Percentiles rank a stretch among this genome's conserved stretches.
These are phyloP conservation scores for Carallia brachiata DNA, from an alignment of 345 rosid genomes.

Conservation along the genomic window DNA sequence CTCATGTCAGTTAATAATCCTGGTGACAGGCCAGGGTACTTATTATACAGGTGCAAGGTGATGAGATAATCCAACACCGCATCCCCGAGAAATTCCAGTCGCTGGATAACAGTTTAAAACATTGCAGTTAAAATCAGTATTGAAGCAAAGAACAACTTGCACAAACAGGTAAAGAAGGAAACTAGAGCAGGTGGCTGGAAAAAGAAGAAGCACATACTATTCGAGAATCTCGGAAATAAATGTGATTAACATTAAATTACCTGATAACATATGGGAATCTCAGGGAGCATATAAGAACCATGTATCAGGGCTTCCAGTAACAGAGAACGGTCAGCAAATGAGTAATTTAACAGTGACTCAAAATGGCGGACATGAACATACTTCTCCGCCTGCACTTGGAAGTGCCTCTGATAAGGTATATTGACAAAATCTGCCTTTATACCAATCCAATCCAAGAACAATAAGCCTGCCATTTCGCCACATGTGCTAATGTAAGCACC, in stretches of 20 bases:
- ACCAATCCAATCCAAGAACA: conserved; percentile 80
- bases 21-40: conserved; percentile 68
- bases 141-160: too few relatives aligned
- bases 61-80: conserved; percentile 78
- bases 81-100: conserved; percentile 94
- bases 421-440: conserved; percentile 48
- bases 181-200: background rate
- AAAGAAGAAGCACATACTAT: too few relatives aligned
- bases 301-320: conserved; percentile 91
- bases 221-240: too few relatives aligned
- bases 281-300: conserved; percentile 87
- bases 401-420: conserved; percentile 33
- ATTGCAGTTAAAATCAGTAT: background rate
- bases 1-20: conserved; percentile 84
- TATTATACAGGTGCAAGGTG: conserved; percentile 51
- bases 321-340: conserved; percentile 57
- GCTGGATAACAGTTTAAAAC: conserved; percentile 37
- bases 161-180: background rate
- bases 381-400: conserved; percentile 36
- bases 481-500: conserved; percentile 78
- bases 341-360: conserved; percentile 56
- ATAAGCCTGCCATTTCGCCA: conserved; percentile 64
- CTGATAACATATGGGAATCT: conserved; percentile 89
- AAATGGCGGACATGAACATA: conserved; percentile 42
- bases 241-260: conserved; percentile 24